These are phyloP conservation scores for Mycena capillaripes DNA, from an alignment of 768 basidiomycete genomes.

Conservation along the genomic window DNA sequence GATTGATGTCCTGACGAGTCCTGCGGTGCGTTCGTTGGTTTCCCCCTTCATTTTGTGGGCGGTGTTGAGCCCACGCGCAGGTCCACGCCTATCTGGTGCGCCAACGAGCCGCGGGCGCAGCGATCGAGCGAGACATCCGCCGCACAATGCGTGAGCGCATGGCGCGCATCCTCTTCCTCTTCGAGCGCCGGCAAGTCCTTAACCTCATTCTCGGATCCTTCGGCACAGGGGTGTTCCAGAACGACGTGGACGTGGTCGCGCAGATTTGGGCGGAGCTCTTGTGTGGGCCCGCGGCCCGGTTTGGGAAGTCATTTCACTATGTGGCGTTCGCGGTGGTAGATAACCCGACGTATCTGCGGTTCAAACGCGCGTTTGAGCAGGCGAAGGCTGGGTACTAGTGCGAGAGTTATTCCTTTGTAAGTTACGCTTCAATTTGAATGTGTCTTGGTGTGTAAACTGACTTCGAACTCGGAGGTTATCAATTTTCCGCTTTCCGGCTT, in stretches of 20 bases:
- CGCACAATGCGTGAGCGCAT: conserved; percentile 79
- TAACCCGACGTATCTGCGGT: neutral
- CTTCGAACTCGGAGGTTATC: too few relatives aligned
- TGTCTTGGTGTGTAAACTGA: too few relatives aligned
- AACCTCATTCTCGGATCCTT: conserved; percentile 80
- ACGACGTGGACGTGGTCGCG: conserved; percentile 69
- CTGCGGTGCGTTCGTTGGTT: conserved; percentile 54
- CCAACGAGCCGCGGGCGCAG: neutral
- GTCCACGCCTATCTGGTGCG: conserved; percentile 44
- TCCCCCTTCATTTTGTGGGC: too few relatives aligned
- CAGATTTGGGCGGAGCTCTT: conserved; percentile 75
- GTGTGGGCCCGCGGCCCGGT: neutral
- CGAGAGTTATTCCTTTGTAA: too few relatives aligned
- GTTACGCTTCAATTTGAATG: too few relatives aligned
- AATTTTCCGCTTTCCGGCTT: too few relatives aligned
- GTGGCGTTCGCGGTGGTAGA: conserved; percentile 7
- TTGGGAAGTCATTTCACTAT: neutral
- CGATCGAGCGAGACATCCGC: conserved; percentile 52
- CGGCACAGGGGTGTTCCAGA: conserved; percentile 83
- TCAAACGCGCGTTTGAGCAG: neutral
- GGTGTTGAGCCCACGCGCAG: too few relatives aligned
- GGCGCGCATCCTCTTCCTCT: conserved; percentile 73
- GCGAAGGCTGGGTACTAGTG: too few relatives aligned
- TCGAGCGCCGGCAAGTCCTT: conserved; percentile 69
- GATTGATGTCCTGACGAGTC: conserved; percentile 64